phyloP scores from a whole-genome alignment of 2,329 filamentous ascomycete species.

The Fusarium acutatum region DNA sequence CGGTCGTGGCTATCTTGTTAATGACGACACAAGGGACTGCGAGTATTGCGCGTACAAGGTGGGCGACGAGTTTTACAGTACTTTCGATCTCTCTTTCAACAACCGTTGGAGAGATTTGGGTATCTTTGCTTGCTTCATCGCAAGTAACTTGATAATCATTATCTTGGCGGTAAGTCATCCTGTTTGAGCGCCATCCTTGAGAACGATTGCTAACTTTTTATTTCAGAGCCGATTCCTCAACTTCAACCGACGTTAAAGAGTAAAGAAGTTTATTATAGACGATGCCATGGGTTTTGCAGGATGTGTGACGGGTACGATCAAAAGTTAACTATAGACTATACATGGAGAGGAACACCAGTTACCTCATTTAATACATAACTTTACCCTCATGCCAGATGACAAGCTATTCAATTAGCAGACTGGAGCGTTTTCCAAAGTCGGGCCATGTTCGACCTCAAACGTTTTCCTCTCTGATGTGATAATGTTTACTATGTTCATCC shows the following conservation, averaged over 20 bases:
- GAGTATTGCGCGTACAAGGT: constrained; percentile 80
- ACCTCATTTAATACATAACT: not conserved
- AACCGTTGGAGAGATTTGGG: constrained; percentile 84
- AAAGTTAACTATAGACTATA: not conserved
- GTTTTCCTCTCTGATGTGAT: not conserved
- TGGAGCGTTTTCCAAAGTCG: no score
- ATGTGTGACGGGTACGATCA: not conserved
- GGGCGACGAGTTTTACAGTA: constrained; percentile 81
- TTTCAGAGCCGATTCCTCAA: constrained; percentile 59
- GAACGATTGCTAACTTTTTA: constrained; percentile 2
- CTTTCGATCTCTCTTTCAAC: constrained; percentile 71
- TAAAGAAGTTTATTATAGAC: not conserved
- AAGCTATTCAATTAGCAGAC: not conserved
- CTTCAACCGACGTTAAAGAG: constrained; percentile 59
- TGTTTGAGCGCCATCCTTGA: accelerated
- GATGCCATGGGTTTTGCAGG: not conserved
- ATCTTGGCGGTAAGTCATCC: constrained; percentile 58
- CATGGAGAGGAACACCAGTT: not conserved
- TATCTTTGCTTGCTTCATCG: constrained; percentile 80
- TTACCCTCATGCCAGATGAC: not conserved
- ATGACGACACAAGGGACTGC: constrained; percentile 72
- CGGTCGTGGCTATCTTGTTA: constrained; percentile 76
- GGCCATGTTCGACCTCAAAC: not conserved
- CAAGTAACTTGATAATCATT: constrained; percentile 75
- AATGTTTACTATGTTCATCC: not conserved